These are phyloP conservation scores for Backusella westeae DNA, from an alignment of 192 early-diverging fungal species.

Conservation along the genomic window DNA sequence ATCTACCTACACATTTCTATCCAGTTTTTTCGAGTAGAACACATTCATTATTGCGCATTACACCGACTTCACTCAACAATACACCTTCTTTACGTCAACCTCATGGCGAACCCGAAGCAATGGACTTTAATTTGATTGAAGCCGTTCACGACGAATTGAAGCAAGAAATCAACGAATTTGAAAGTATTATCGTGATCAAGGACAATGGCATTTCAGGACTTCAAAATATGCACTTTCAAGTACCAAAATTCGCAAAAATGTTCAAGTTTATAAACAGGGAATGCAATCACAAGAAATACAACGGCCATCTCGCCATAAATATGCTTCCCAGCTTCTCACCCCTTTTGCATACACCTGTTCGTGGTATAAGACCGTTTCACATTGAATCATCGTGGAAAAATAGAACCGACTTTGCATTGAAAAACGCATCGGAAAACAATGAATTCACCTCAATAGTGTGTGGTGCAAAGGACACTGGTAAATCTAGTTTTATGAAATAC, in stretches of 20 bases:
- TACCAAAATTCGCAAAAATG: constrained; percentile 48
- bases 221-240: constrained; percentile 39
- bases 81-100: constrained; percentile 26
- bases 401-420: constrained; percentile 9
- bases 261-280: constrained; percentile 33
- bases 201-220: constrained; percentile 43
- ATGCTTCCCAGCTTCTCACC: constrained; percentile 49
- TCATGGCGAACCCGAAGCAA: constrained; percentile 12
- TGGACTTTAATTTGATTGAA: constrained; percentile 11
- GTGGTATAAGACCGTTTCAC: constrained; percentile 30
- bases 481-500: constrained; percentile 84
- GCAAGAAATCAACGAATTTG: not conserved
- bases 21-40: constrained; percentile 48
- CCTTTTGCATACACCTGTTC: constrained; percentile 31
- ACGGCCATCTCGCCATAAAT: not conserved
- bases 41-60: constrained; percentile 40
- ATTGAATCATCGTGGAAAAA: constrained; percentile 43
- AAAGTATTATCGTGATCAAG: constrained; percentile 37
- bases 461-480: constrained; percentile 83
- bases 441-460: constrained; percentile 52
- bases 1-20: constrained; percentile 30
- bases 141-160: constrained; percentile 4
- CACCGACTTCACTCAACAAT: not conserved
- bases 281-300: constrained; percentile 1
- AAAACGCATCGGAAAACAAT: constrained; percentile 18